phyloP scores from a whole-genome alignment of 2,329 filamentous ascomycete species.

The Monosporascus ibericus region DNA sequence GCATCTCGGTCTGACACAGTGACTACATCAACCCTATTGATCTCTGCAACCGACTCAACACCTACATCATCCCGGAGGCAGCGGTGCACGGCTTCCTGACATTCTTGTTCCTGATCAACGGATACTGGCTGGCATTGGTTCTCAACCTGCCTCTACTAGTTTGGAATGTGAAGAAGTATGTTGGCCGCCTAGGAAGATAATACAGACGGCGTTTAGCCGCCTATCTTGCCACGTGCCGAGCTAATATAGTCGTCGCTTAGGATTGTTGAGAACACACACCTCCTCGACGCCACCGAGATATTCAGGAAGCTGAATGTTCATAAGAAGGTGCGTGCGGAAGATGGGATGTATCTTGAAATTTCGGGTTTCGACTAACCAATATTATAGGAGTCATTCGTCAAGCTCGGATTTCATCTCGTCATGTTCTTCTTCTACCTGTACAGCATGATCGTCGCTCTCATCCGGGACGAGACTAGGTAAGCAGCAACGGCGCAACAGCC shows the following conservation, averaged over 20 bases:
- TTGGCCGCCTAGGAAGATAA: conserved; percentile 15
- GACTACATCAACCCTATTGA: conserved; percentile 99
- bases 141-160: conserved; percentile 87
- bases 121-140: conserved; percentile 91
- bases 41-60: conserved; percentile 99
- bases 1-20: conserved; percentile 39
- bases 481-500: not conserved
- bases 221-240: not conserved
- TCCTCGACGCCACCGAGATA: conserved; percentile 96
- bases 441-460: conserved; percentile 96
- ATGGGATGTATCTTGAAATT: not conserved
- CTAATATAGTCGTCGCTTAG: conserved; percentile 39
- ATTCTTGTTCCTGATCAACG: conserved; percentile 94
- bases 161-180: conserved; percentile 98
- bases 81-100: conserved; percentile 96
- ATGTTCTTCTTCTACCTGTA: conserved; percentile 99
- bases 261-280: conserved; percentile 94
- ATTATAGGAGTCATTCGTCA: conserved; percentile 89
- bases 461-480: conserved; percentile 89
- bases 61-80: conserved; percentile 98
- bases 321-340: conserved; percentile 68
- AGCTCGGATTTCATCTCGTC: conserved; percentile 95
- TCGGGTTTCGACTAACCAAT: conserved; percentile 5
- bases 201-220: not conserved
- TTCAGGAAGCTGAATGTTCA: conserved; percentile 98